A percentile compares a stretch with the other conserved stretches of the same genome.
Evolutionary conservation across 306 rosid genomes (phyloP).

Genomic region (Prunus armeniaca): DNA sequence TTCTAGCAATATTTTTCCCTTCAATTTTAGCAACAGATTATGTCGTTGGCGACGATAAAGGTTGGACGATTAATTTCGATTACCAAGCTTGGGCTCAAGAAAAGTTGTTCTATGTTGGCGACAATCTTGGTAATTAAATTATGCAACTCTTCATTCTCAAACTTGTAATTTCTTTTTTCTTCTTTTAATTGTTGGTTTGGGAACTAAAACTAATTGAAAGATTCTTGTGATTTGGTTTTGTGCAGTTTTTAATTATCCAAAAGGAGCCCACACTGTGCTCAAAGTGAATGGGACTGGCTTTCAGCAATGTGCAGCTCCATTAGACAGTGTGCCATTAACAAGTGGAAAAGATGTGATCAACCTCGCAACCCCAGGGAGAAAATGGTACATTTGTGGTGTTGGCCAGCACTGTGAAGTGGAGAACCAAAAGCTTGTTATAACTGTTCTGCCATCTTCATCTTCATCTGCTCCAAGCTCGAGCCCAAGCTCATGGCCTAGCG

Average conservation of each 20-base stretch:
- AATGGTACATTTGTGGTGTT: slow-evolving; percentile 45
- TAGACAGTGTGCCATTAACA: not conserved
- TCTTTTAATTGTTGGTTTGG: not conserved
- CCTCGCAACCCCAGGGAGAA: slow-evolving; percentile 23
- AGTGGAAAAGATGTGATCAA: slow-evolving; percentile 26
- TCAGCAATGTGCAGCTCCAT: slow-evolving; percentile 20
- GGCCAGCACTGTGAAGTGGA: slow-evolving; percentile 24
- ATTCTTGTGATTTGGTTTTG: not conserved
- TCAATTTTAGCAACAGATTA: slow-evolving; percentile 26
- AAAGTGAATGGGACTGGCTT: slow-evolving; percentile 35
- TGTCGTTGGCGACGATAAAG: slow-evolving; percentile 38
- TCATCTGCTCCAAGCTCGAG: not conserved
- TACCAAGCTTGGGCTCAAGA: slow-evolving; percentile 42
- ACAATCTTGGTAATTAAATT: slow-evolving; percentile 21
- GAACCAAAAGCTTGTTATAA: slow-evolving; percentile 29
- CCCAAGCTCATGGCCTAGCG: not conserved
- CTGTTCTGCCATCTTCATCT: slow-evolving; percentile 12
- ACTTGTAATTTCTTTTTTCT: not conserved
- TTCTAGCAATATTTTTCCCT: slow-evolving; percentile 26
- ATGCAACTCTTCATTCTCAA: too few relatives aligned
- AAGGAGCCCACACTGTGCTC: slow-evolving; percentile 25
- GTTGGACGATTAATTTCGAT: slow-evolving; percentile 41
- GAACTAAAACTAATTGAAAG: too few relatives aligned
- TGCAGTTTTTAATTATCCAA: slow-evolving; percentile 31
- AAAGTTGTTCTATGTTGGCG: slow-evolving; percentile 42